These are phyloP conservation scores for Alternaria dauci DNA, from an alignment of 2,329 filamentous ascomycete species.

Conservation along the genomic window DNA sequence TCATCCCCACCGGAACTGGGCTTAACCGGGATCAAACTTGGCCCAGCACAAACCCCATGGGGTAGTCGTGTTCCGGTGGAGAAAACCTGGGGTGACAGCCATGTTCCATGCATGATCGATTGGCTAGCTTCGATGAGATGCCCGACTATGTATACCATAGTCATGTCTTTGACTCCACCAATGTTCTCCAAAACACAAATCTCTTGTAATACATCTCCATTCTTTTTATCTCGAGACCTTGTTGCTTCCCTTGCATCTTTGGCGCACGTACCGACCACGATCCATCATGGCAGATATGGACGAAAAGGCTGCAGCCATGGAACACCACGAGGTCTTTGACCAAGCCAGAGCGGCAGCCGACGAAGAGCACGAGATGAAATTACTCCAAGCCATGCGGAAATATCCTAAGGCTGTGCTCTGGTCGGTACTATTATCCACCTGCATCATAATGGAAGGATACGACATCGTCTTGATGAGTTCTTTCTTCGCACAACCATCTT, in stretches of 20 bases:
- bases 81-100: conserved; percentile 3
- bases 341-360: conserved; percentile 22
- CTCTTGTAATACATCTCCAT: background rate
- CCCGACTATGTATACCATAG: conserved; percentile 1
- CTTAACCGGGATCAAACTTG: background rate
- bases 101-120: background rate
- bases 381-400: conserved; percentile 74
- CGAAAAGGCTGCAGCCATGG: conserved; percentile 10
- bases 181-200: background rate
- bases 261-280: background rate
- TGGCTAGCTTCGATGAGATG: background rate
- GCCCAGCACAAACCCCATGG: conserved; percentile 2
- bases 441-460: conserved; percentile 89
- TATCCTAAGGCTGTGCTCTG: conserved; percentile 85
- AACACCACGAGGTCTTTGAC: conserved; percentile 16
- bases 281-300: conserved; percentile 2
- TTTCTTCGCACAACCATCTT: conserved; percentile 64
- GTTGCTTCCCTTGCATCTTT: background rate
- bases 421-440: conserved; percentile 82
- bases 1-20: background rate
- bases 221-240: background rate
- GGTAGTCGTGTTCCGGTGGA: background rate
- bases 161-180: background rate
- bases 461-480: conserved; percentile 80
- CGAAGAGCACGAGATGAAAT: conserved; percentile 45